These are phyloP conservation scores for Pelargonium cotyledonis DNA, from an alignment of 441 rosid species.

Conservation along the genomic window DNA sequence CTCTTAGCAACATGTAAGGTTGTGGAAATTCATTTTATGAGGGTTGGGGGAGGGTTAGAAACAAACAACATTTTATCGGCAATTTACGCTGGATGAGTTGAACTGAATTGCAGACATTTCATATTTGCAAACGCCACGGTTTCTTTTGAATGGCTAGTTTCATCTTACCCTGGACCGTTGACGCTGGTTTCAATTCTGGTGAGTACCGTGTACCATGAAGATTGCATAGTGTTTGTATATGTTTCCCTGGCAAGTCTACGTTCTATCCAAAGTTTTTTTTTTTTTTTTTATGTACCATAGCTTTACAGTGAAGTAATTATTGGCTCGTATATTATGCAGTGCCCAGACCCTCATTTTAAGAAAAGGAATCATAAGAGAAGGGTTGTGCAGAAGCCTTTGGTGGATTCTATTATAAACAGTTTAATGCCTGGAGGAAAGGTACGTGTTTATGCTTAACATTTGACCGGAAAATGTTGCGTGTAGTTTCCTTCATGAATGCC, in stretches of 20 bases:
- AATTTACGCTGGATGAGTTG: conserved; percentile 7
- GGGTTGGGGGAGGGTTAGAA: too few species aligned
- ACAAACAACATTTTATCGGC: background rate
- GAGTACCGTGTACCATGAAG: conserved; percentile 18
- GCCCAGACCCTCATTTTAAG: conserved; percentile 97
- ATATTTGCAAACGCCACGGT: conserved; percentile 72
- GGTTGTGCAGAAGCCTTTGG: conserved; percentile 71
- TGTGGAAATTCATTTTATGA: conserved; percentile 13
- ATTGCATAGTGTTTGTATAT: too few species aligned
- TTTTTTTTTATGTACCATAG: background rate
- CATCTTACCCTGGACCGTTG: conserved; percentile 73
- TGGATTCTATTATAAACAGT: conserved; percentile 44
- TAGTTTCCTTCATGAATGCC: too few species aligned
- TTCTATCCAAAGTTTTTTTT: background rate
- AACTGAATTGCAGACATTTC: conserved; percentile 56
- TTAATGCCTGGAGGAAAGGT: conserved; percentile 76
- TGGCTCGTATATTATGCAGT: conserved; percentile 35
- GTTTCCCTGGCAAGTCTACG: background rate
- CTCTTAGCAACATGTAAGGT: conserved; percentile 63
- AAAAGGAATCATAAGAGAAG: conserved; percentile 86
- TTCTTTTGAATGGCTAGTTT: conserved; percentile 55
- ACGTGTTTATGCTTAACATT: conserved; percentile 1
- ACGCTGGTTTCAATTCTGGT: conserved; percentile 80
- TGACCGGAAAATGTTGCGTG: background rate
- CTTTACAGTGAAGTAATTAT: too few species aligned